Conservation (phyloP, 257 asterid genomes). For the Capsicum pubescens region DNA sequence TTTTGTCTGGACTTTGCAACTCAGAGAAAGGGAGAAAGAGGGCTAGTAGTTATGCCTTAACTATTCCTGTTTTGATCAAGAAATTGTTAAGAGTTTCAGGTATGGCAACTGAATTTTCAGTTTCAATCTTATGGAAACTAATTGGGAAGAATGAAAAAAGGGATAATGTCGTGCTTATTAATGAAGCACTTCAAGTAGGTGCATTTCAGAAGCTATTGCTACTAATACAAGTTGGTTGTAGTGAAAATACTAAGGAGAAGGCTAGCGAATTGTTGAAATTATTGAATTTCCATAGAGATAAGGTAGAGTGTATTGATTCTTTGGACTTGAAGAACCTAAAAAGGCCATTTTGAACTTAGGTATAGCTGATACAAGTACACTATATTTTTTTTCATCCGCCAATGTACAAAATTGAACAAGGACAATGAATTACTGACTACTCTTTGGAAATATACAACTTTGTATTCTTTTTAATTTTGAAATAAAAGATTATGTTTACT, state of each 20-base stretch:
- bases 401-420: not conserved
- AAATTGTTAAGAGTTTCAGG: slow-evolving; percentile 58
- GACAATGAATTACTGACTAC: too few relatives aligned
- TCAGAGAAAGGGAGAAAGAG: slow-evolving; percentile 41
- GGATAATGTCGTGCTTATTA: slow-evolving; percentile 27
- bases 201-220: slow-evolving; percentile 60
- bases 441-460: too few relatives aligned
- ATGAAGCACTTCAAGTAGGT: slow-evolving; percentile 54
- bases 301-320: slow-evolving; percentile 52
- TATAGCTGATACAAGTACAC: not conserved
- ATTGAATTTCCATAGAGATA: slow-evolving; percentile 44
- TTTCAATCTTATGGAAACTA: slow-evolving; percentile 53
- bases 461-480: too few relatives aligned
- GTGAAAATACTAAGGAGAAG: slow-evolving; percentile 55
- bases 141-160: slow-evolving; percentile 27
- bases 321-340: slow-evolving; percentile 55
- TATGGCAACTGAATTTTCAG: slow-evolving; percentile 55
- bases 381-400: not conserved
- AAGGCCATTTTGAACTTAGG: slow-evolving; percentile 47
- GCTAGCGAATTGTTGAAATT: slow-evolving; percentile 53
- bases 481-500: too few relatives aligned
- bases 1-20: slow-evolving; percentile 54
- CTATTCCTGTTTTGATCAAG: slow-evolving; percentile 59
- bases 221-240: slow-evolving; percentile 56
- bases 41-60: slow-evolving; percentile 44